Evolutionary conservation across 2,329 filamentous ascomycete genomes (phyloP).

Genomic region (Fusarium compactum): DNA sequence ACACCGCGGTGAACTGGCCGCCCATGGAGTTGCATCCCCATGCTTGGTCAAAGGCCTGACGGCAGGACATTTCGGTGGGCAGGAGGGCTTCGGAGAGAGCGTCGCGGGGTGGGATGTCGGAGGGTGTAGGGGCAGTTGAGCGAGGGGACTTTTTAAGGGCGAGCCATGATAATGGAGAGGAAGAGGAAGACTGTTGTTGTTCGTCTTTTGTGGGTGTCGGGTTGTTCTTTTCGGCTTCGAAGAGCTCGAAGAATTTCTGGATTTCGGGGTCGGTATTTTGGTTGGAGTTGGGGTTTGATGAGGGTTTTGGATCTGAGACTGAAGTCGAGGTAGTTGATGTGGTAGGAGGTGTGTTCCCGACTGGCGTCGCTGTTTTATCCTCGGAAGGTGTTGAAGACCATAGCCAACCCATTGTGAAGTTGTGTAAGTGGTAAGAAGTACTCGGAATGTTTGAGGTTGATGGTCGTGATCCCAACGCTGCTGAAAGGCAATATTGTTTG

Average conservation of each 20-base stretch:
- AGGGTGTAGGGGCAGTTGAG: slow-evolving; percentile 39
- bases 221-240: slow-evolving; percentile 53
- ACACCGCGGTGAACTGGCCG: slow-evolving; percentile 91
- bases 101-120: slow-evolving; percentile 50
- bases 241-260: slow-evolving; percentile 65
- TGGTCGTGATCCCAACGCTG: neutral
- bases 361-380: slow-evolving; percentile 43
- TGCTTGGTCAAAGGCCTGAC: slow-evolving; percentile 88
- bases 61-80: slow-evolving; percentile 87
- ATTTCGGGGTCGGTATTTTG: slow-evolving; percentile 62
- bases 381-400: slow-evolving; percentile 60
- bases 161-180: slow-evolving; percentile 52
- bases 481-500: neutral
- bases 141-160: slow-evolving; percentile 50
- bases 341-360: slow-evolving; percentile 41
- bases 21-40: slow-evolving; percentile 95
- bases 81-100: slow-evolving; percentile 76
- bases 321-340: slow-evolving; percentile 32
- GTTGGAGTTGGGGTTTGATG: slow-evolving; percentile 38
- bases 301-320: slow-evolving; percentile 7
- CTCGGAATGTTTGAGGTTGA: neutral
- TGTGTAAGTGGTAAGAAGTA: slow-evolving; percentile 1
- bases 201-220: slow-evolving; percentile 36
- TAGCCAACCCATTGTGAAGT: slow-evolving; percentile 69
- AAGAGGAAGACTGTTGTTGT: slow-evolving; percentile 43